A percentile compares a stretch with the other conserved stretches of the same genome.
phyloP scores from a whole-genome alignment of 2,329 filamentous ascomycete genomes.

The Aspergillus neoniger region DNA sequence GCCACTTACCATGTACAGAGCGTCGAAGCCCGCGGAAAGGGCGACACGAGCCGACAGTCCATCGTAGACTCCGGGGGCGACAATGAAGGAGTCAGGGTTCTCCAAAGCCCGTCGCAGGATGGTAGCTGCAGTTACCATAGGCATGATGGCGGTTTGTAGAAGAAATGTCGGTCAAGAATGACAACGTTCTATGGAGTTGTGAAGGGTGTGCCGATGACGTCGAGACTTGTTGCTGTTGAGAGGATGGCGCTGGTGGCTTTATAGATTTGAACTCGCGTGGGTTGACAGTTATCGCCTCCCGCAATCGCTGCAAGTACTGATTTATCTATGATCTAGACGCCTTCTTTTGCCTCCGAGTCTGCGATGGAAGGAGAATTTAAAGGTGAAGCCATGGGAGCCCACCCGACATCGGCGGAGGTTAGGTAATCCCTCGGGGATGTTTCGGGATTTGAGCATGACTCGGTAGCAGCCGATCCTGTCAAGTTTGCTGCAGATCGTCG shows the following conservation, averaged over 20 bases:
- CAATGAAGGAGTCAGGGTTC: conserved; percentile 42
- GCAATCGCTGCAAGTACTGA: not conserved
- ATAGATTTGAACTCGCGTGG: not conserved
- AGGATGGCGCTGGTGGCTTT: not conserved
- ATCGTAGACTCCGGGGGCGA: conserved; percentile 55
- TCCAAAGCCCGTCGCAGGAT: conserved; percentile 36
- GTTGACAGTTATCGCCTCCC: not conserved
- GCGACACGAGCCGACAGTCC: conserved; percentile 53
- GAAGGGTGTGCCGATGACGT: not conserved
- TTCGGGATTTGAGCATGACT: conserved; percentile 8
- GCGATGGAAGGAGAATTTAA: not conserved
- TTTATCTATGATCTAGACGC: not conserved
- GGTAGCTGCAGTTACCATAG: conserved; percentile 30
- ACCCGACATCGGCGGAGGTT: conserved; percentile 10
- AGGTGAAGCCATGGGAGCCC: not conserved
- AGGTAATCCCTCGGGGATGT: conserved; percentile 10
- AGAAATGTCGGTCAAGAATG: not conserved
- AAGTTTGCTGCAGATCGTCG: not conserved
- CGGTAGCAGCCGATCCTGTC: not conserved
- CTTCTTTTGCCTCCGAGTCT: not conserved
- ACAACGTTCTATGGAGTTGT: not conserved
- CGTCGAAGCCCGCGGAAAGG: conserved; percentile 51
- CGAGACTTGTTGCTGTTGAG: not conserved
- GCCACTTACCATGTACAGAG: conserved; percentile 52
- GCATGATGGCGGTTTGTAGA: conserved; percentile 22